Conservation (phyloP, 306 rosid species). For the Aeschynomene evenia region DNA sequence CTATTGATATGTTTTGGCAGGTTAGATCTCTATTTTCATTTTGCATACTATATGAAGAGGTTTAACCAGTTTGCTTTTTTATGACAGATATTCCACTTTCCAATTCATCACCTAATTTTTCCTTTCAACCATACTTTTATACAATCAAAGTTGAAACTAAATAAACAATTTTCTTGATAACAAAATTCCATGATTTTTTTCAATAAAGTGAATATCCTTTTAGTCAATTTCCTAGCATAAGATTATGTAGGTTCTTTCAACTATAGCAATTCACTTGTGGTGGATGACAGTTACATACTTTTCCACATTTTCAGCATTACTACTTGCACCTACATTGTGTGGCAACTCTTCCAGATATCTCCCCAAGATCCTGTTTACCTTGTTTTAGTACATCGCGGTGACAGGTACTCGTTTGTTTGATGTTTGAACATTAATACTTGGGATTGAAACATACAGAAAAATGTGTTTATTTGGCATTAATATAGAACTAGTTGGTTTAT, state of each 20-base stretch:
- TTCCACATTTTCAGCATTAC: slow-evolving; percentile 49
- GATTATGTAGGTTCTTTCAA: background rate
- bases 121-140: background rate
- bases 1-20: slow-evolving; percentile 76
- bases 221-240: background rate
- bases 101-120: background rate
- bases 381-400: slow-evolving; percentile 45
- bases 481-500: slow-evolving; percentile 4
- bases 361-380: slow-evolving; percentile 64
- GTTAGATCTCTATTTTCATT: slow-evolving; percentile 44
- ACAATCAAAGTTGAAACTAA: background rate
- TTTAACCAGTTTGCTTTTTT: slow-evolving; percentile 8
- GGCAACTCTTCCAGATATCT: slow-evolving; percentile 63
- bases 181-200: background rate
- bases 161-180: background rate
- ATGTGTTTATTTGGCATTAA: too few species aligned
- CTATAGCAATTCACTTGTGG: slow-evolving; percentile 1
- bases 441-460: background rate
- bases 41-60: background rate
- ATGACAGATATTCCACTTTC: background rate
- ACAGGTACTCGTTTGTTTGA: slow-evolving; percentile 44
- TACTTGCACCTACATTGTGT: slow-evolving; percentile 55
- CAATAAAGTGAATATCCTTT: background rate
- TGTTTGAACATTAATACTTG: slow-evolving; percentile 4
- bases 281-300: slow-evolving; percentile 19